A percentile compares a stretch with the other conserved stretches of the same genome.
Conservation (phyloP, 2,329 filamentous ascomycete species). For the Nannizziopsis barbatae region DNA sequence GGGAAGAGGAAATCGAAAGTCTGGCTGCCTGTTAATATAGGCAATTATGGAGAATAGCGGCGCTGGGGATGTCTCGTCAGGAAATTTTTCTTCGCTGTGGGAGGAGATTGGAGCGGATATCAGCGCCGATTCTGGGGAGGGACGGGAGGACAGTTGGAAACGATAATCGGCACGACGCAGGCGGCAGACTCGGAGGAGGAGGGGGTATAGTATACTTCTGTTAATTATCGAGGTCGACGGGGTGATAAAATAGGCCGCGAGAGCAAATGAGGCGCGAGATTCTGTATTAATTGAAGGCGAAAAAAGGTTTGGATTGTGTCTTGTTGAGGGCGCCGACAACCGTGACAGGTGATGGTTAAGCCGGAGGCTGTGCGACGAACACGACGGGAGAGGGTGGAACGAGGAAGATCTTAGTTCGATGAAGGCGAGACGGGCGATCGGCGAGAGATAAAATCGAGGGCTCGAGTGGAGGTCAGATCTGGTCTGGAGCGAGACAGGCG, state of each 20-base stretch:
- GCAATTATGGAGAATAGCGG: neutral
- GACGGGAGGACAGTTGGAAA: neutral
- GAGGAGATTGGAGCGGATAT: slow-evolving; percentile 2
- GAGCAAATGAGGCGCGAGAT: neutral
- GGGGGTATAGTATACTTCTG: too few relatives aligned
- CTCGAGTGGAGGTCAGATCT: neutral
- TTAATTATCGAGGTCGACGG: neutral
- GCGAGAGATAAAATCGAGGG: neutral
- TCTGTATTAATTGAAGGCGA: neutral
- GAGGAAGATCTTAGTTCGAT: neutral
- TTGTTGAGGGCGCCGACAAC: neutral
- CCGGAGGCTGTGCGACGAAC: slow-evolving; percentile 8
- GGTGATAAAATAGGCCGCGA: neutral
- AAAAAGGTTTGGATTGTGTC: neutral
- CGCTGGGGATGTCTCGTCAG: neutral
- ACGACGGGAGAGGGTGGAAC: slow-evolving; percentile 7
- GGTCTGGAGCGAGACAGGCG: neutral
- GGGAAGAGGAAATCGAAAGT: neutral
- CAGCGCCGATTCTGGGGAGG: neutral
- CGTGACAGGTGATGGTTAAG: slow-evolving; percentile 4
- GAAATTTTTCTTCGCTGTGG: neutral
- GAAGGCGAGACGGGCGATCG: neutral
- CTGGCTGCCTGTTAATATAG: neutral
- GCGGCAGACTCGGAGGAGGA: neutral
- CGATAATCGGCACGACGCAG: slow-evolving; percentile 1